These are phyloP conservation scores for Anthracocystis setariae DNA, from an alignment of 1,284 basidiomycete genomes.

Conservation along the genomic window DNA sequence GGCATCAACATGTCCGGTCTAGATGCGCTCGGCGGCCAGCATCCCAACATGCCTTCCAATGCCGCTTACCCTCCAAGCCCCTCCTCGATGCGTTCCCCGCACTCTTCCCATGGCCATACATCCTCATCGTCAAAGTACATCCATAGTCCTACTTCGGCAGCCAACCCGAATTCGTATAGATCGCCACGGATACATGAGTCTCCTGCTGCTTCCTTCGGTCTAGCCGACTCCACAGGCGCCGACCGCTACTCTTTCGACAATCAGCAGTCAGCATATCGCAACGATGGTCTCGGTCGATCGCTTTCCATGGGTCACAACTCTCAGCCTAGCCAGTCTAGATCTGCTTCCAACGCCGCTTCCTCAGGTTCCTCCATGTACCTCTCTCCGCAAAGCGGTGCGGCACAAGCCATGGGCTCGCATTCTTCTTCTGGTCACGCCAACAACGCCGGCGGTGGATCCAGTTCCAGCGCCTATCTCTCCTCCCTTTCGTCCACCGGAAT, in stretches of 20 bases:
- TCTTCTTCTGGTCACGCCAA: slow-evolving; percentile 26
- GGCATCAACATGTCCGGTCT: slow-evolving; percentile 52
- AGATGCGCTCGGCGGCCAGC: slow-evolving; percentile 23
- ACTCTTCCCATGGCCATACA: slow-evolving; percentile 36
- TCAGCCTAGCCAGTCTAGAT: slow-evolving; percentile 23
- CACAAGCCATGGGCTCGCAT: slow-evolving; percentile 16
- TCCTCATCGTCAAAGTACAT: slow-evolving; percentile 32
- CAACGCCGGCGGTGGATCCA: slow-evolving; percentile 18
- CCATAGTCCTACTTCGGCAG: slow-evolving; percentile 16
- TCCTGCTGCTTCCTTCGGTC: slow-evolving; percentile 19
- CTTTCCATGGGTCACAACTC: slow-evolving; percentile 48
- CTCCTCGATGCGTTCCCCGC: slow-evolving; percentile 35
- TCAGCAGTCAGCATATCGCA: slow-evolving; percentile 28
- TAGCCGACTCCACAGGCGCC: slow-evolving; percentile 9
- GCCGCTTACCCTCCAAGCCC: slow-evolving; percentile 39
- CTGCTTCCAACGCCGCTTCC: slow-evolving; percentile 16
- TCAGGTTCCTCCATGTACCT: slow-evolving; percentile 38
- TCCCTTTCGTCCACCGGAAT: slow-evolving; percentile 33
- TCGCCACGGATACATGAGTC: slow-evolving; percentile 37
- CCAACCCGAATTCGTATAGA: slow-evolving; percentile 23
- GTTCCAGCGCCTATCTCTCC: slow-evolving; percentile 18
- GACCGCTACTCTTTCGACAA: slow-evolving; percentile 40
- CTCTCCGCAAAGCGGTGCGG: slow-evolving; percentile 29
- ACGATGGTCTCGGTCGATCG: slow-evolving; percentile 37
- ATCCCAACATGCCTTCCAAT: slow-evolving; percentile 8